phyloP scores from a whole-genome alignment of 306 rosid species.

The Fagus sylvatica region DNA sequence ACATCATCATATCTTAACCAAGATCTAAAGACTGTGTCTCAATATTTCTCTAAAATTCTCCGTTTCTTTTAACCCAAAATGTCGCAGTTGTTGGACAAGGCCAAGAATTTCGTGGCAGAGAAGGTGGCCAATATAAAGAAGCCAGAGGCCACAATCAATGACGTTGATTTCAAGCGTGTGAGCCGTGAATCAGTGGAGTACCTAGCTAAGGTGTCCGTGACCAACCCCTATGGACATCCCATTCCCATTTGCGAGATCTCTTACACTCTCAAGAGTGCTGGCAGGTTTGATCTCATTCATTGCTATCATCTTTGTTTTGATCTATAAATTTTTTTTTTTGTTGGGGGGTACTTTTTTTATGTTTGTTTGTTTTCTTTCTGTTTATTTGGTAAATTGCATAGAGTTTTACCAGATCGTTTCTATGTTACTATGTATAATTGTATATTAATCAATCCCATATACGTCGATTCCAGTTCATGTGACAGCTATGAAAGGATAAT shows the following conservation, averaged over 20 bases:
- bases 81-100: constrained; percentile 59
- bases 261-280: constrained; percentile 70
- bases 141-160: constrained; percentile 67
- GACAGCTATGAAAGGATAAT: too few relatives aligned
- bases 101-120: constrained; percentile 52
- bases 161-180: constrained; percentile 66
- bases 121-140: constrained; percentile 46
- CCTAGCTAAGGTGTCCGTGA: constrained; percentile 52
- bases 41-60: not conserved
- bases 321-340: too few relatives aligned
- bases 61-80: constrained; percentile 18
- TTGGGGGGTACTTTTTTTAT: too few relatives aligned
- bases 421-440: too few relatives aligned
- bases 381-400: too few relatives aligned
- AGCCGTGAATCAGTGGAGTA: constrained; percentile 54
- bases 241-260: constrained; percentile 70
- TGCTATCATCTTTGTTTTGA: not conserved
- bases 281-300: constrained; percentile 26
- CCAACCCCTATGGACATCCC: constrained; percentile 52
- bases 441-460: too few relatives aligned
- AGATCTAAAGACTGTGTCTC: not conserved
- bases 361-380: too few relatives aligned
- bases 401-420: too few relatives aligned
- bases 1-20: too few relatives aligned
- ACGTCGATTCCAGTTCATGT: too few relatives aligned